These are phyloP conservation scores for Myxozyma lipomycoides DNA, from an alignment of 805 yeast genomes.

Conservation along the genomic window DNA sequence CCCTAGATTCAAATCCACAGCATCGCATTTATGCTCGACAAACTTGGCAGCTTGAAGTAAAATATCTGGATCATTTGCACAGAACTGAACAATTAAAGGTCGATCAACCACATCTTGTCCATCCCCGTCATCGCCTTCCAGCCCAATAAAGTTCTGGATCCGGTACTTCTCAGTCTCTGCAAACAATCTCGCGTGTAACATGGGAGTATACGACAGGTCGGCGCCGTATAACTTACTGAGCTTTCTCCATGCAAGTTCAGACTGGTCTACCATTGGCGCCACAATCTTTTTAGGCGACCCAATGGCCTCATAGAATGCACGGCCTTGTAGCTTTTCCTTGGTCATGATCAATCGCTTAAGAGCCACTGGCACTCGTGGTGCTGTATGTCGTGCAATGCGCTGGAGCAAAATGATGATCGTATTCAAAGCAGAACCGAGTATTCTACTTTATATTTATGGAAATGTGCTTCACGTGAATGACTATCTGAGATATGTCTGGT, in stretches of 20 bases:
- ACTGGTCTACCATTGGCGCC: slow-evolving; percentile 98
- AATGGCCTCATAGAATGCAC: slow-evolving; percentile 62
- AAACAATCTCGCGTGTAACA: slow-evolving; percentile 90
- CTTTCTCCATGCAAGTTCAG: slow-evolving; percentile 92
- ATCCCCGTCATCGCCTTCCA: slow-evolving; percentile 46
- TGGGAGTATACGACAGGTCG: slow-evolving; percentile 89
- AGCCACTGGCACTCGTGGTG: too few species aligned
- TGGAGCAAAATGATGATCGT: too few species aligned
- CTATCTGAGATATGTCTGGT: too few species aligned
- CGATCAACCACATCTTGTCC: slow-evolving; percentile 69
- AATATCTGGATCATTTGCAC: slow-evolving; percentile 91
- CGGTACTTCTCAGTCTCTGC: slow-evolving; percentile 82
- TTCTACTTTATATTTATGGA: too few species aligned
- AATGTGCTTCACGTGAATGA: too few species aligned
- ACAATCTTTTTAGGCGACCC: slow-evolving; percentile 80
- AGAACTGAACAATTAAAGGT: slow-evolving; percentile 89
- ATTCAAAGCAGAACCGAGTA: too few species aligned
- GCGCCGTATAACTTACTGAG: slow-evolving; percentile 88
- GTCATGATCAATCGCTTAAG: neutral
- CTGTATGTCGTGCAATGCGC: too few species aligned
- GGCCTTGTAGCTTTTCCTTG: slow-evolving; percentile 47
- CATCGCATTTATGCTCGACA: slow-evolving; percentile 85
- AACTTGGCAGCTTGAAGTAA: slow-evolving; percentile 73
- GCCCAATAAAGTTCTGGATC: slow-evolving; percentile 49
- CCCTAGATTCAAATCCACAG: slow-evolving; percentile 91